These are phyloP conservation scores for Thelonectria blattea DNA, from an alignment of 2,329 filamentous ascomycete genomes.

Conservation along the genomic window DNA sequence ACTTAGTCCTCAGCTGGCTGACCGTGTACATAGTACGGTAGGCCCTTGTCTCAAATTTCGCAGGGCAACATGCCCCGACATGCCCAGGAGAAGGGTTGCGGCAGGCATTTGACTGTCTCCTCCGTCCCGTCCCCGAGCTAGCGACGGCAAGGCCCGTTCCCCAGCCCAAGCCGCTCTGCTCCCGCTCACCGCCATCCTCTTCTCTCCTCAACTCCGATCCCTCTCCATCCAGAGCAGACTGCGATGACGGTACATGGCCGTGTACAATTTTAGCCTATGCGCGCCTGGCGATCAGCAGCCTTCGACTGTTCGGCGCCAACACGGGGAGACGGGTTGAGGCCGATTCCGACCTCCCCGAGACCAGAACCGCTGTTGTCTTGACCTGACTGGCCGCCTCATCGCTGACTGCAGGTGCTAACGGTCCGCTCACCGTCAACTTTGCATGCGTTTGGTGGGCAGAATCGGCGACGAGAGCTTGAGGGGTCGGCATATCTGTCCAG, in stretches of 20 bases:
- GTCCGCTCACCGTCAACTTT: not conserved
- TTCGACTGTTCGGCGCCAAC: not conserved
- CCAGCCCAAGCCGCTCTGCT: constrained; percentile 17
- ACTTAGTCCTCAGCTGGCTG: no score
- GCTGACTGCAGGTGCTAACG: not conserved
- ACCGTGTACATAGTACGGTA: no score
- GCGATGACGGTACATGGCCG: not conserved
- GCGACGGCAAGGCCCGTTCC: constrained; percentile 26
- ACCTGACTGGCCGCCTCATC: not conserved
- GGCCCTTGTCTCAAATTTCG: no score
- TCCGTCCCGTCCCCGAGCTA: constrained; percentile 14
- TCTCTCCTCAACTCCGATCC: not conserved
- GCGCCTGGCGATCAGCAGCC: not conserved
- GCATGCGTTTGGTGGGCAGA: not conserved
- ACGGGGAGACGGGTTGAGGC: not conserved
- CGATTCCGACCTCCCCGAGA: not conserved
- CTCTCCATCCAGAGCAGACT: not conserved
- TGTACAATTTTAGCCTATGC: not conserved
- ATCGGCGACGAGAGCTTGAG: not conserved
- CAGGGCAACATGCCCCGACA: not conserved
- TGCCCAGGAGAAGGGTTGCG: no score
- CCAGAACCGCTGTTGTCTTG: not conserved
- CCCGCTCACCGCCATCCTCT: constrained; percentile 23
- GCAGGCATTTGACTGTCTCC: no score
- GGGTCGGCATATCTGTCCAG: not conserved